phyloP scores from a whole-genome alignment of 768 basidiomycete species.

The Hericium erinaceus region DNA sequence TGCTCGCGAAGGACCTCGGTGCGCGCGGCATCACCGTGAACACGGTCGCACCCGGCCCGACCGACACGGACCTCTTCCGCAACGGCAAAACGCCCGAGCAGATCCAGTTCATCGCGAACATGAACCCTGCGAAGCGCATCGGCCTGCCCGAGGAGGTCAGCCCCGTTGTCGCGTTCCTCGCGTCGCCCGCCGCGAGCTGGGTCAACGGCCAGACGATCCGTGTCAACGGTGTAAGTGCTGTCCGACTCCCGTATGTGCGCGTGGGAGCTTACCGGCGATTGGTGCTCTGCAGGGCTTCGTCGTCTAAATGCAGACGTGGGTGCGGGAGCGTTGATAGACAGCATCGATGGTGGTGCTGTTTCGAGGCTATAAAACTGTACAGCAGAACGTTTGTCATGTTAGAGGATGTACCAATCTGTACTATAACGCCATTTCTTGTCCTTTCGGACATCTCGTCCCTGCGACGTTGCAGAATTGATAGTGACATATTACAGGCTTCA shows the following conservation, averaged over 20 bases:
- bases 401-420: too few relatives aligned
- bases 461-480: too few relatives aligned
- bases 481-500: too few relatives aligned
- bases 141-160: conserved; percentile 45
- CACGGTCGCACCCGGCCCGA: conserved; percentile 45
- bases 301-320: neutral
- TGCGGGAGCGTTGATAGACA: too few relatives aligned
- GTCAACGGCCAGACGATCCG: conserved; percentile 49
- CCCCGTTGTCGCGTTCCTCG: conserved; percentile 43
- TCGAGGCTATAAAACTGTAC: too few relatives aligned
- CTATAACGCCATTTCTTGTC: too few relatives aligned
- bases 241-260: neutral
- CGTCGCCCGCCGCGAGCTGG: conserved; percentile 44
- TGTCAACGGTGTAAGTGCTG: conserved; percentile 42
- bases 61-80: conserved; percentile 47
- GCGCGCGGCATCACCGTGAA: conserved; percentile 46
- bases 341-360: too few relatives aligned
- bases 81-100: conserved; percentile 39
- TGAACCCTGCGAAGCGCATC: conserved; percentile 38
- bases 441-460: too few relatives aligned
- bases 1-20: conserved; percentile 52
- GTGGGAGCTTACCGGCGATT: neutral
- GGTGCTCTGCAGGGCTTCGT: neutral
- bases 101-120: conserved; percentile 35
- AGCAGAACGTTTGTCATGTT: too few relatives aligned